phyloP scores from a whole-genome alignment of 345 rosid species.

The Mallotus nudiflorus region DNA sequence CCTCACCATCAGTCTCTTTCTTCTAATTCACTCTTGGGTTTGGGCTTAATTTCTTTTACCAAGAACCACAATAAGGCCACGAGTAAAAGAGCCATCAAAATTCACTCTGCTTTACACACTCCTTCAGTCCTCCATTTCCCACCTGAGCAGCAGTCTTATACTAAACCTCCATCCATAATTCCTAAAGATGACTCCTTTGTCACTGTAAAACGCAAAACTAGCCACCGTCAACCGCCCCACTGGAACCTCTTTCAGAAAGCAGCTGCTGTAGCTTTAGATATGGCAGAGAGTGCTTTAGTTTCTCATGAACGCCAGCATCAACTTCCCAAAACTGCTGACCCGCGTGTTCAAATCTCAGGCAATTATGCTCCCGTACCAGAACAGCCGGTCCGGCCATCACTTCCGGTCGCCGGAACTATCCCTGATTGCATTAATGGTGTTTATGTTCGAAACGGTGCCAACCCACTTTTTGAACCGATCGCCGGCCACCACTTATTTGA shows the following conservation, averaged over 20 bases:
- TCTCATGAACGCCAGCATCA: slow-evolving; percentile 59
- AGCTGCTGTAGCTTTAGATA: slow-evolving; percentile 61
- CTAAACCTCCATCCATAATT: slow-evolving; percentile 20
- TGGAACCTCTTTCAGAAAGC: slow-evolving; percentile 72
- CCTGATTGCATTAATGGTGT: slow-evolving; percentile 85
- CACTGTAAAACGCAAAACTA: slow-evolving; percentile 19
- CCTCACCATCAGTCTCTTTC: slow-evolving; percentile 30
- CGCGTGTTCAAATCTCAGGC: slow-evolving; percentile 75
- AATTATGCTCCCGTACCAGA: slow-evolving; percentile 92
- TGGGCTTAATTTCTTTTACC: slow-evolving; percentile 23
- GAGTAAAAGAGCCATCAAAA: slow-evolving; percentile 7
- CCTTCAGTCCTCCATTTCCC: slow-evolving; percentile 64
- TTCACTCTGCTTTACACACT: slow-evolving; percentile 45
- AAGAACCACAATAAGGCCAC: slow-evolving; percentile 25
- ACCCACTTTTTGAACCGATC: slow-evolving; percentile 79
- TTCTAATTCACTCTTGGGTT: slow-evolving; percentile 15
- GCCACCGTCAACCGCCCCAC: slow-evolving; percentile 15
- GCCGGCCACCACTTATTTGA: slow-evolving; percentile 94
- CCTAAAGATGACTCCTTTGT: slow-evolving; percentile 27
- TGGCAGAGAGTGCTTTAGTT: slow-evolving; percentile 62
- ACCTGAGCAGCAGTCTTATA: slow-evolving; percentile 47
- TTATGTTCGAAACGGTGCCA: slow-evolving; percentile 91
- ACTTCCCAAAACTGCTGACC: slow-evolving; percentile 86
- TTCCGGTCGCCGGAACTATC: slow-evolving; percentile 63
- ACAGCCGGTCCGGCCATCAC: slow-evolving; percentile 45